A percentile compares a stretch with the other conserved stretches of the same genome.
These are phyloP conservation scores for Backusella liffmaniae DNA, from an alignment of 192 early-diverging fungal species.

Conservation along the genomic window DNA sequence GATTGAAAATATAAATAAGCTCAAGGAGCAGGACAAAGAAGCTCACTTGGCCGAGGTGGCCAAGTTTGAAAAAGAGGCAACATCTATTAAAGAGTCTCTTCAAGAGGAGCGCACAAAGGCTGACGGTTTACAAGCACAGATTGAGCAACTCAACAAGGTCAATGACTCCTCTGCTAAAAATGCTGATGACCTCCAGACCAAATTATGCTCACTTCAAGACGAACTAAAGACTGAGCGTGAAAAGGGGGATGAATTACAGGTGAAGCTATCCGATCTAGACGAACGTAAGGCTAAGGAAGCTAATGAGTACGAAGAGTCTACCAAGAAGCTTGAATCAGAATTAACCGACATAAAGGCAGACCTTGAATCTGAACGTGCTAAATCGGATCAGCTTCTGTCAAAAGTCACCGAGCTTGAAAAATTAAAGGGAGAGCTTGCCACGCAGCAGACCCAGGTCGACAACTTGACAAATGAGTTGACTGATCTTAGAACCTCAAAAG, in stretches of 20 bases:
- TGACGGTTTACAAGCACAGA: background rate
- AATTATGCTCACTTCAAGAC: background rate
- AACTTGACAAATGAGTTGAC: background rate
- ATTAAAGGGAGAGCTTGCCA: background rate
- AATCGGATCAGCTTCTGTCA: background rate
- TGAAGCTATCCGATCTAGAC: background rate
- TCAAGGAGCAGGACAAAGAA: background rate
- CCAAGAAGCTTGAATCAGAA: background rate
- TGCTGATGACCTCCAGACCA: background rate
- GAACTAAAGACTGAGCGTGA: background rate
- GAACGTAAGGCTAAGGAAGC: background rate
- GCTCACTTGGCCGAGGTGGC: background rate
- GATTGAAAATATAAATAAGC: background rate
- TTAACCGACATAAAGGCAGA: background rate
- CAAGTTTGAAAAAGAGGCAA: background rate
- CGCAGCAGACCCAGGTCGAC: background rate
- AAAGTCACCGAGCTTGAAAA: background rate
- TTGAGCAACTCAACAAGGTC: background rate
- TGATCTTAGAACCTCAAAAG: background rate
- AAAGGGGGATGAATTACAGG: background rate
- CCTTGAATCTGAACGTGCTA: background rate
- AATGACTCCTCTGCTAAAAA: background rate
- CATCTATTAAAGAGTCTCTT: background rate
- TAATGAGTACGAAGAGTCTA: background rate
- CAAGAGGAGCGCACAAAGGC: background rate